Evolutionary conservation across 1,139 yeast species (phyloP).

Genomic region (Eremothecium coryli): DNA sequence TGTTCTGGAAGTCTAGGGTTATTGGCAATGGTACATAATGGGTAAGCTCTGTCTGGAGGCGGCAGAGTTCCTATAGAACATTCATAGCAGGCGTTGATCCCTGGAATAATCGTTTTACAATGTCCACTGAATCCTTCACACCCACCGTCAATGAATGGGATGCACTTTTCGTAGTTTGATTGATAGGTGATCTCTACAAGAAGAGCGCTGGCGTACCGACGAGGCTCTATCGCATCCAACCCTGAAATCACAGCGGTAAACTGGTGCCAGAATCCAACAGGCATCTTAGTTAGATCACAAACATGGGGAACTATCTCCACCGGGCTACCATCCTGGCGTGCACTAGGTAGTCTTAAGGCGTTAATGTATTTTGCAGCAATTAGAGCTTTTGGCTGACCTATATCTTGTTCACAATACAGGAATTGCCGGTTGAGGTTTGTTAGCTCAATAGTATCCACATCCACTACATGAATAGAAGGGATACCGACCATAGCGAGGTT

Average conservation of each 20-base stretch:
- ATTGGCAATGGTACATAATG: conserved; percentile 90
- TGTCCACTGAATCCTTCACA: conserved; percentile 95
- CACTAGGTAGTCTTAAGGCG: conserved; percentile 13
- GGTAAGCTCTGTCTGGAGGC: conserved; percentile 63
- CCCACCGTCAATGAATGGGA: conserved; percentile 91
- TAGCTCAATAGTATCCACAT: conserved; percentile 90
- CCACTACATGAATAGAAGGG: conserved; percentile 67
- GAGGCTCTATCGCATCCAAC: conserved; percentile 79
- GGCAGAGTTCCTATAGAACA: conserved; percentile 70
- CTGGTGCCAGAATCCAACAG: conserved; percentile 52
- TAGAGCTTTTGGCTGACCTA: conserved; percentile 73
- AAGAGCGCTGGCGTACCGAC: conserved; percentile 84
- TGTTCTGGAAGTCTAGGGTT: conserved; percentile 93
- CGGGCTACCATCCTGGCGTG: conserved; percentile 34
- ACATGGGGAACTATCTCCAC: conserved; percentile 49
- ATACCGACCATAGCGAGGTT: conserved; percentile 75
- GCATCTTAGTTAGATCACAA: conserved; percentile 66
- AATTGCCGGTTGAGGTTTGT: conserved; percentile 89
- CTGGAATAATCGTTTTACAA: conserved; percentile 77
- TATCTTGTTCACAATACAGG: conserved; percentile 60
- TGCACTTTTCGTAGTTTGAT: conserved; percentile 44
- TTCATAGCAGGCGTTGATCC: conserved; percentile 83
- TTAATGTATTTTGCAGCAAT: conserved; percentile 63
- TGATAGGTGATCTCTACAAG: conserved; percentile 53
- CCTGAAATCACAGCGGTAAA: conserved; percentile 80